Evolutionary conservation across 192 early-diverging fungal species (phyloP).

Genomic region (Backusella australiensis): DNA sequence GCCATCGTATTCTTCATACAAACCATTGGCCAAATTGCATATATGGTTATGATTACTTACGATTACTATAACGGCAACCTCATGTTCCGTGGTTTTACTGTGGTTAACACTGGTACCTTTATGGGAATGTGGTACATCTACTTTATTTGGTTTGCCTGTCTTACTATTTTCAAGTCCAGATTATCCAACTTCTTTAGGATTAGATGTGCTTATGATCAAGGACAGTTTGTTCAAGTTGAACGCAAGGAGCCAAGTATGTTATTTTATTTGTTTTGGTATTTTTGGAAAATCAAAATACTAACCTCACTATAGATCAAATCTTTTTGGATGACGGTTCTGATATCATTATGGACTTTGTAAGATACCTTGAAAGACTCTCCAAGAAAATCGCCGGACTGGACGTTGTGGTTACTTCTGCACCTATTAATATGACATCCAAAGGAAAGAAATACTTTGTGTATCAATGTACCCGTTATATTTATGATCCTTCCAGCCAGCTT

Average conservation of each 20-base stretch:
- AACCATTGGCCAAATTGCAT: constrained; percentile 35
- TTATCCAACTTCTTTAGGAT: constrained; percentile 55
- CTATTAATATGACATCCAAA: constrained; percentile 42
- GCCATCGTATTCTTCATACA: constrained; percentile 34
- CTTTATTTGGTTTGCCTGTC: constrained; percentile 42
- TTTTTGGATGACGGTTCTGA: constrained; percentile 36
- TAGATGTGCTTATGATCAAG: constrained; percentile 37
- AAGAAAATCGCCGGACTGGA: constrained; percentile 37
- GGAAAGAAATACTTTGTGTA: constrained; percentile 63
- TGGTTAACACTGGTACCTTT: constrained; percentile 40
- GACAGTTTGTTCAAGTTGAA: constrained; percentile 48
- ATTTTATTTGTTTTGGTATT: background rate
- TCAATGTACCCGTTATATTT: constrained; percentile 77
- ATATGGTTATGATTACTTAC: constrained; percentile 38
- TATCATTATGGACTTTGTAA: constrained; percentile 32
- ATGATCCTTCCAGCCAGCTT: constrained; percentile 39
- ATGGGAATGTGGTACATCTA: constrained; percentile 52
- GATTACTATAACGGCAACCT: constrained; percentile 46
- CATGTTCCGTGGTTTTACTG: constrained; percentile 36
- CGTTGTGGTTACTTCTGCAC: constrained; percentile 40
- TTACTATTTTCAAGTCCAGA: constrained; percentile 40
- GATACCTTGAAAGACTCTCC: constrained; percentile 10
- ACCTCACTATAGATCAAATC: constrained; percentile 21
- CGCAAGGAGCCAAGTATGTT: constrained; percentile 26
- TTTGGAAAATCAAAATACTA: background rate